A percentile compares a stretch with the other conserved stretches of the same genome.
phyloP scores from a whole-genome alignment of 148 eudicot genomes.

The Vaccinium myrtillus region DNA sequence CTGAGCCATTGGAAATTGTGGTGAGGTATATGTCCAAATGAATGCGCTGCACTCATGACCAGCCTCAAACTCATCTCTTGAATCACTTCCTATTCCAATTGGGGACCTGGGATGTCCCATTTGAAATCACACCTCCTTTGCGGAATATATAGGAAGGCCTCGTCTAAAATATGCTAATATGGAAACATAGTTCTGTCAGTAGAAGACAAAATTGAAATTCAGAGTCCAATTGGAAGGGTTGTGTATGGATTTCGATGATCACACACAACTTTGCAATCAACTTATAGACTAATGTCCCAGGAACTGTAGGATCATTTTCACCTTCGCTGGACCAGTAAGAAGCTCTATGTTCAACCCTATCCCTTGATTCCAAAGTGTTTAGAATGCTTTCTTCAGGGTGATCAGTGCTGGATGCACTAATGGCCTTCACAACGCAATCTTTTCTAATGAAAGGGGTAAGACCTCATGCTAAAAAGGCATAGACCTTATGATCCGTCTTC shows the following conservation, averaged over 20 bases:
- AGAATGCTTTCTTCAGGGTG: slow-evolving; percentile 72
- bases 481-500: too few relatives aligned
- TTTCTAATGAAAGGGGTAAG: slow-evolving; percentile 40
- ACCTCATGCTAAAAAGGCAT: too few relatives aligned
- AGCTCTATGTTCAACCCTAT: slow-evolving; percentile 46
- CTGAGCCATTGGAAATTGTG: too few relatives aligned
- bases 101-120: slow-evolving; percentile 40
- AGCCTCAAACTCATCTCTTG: too few relatives aligned
- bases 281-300: slow-evolving; percentile 62
- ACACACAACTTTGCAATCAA: slow-evolving; percentile 56
- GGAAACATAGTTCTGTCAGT: slow-evolving; percentile 19
- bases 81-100: too few relatives aligned
- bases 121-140: slow-evolving; percentile 68
- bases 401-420: slow-evolving; percentile 85
- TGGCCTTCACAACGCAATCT: slow-evolving; percentile 57
- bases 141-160: slow-evolving; percentile 68
- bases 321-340: slow-evolving; percentile 93
- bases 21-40: too few relatives aligned
- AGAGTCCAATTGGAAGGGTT: slow-evolving; percentile 47
- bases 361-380: slow-evolving; percentile 70
- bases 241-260: slow-evolving; percentile 56
- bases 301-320: slow-evolving; percentile 48
- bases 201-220: not conserved
- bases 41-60: too few relatives aligned
- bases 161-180: slow-evolving; percentile 69